Conservation (phyloP, 371 early-diverging fungal species). For the Coelomomyces lativittatus region DNA sequence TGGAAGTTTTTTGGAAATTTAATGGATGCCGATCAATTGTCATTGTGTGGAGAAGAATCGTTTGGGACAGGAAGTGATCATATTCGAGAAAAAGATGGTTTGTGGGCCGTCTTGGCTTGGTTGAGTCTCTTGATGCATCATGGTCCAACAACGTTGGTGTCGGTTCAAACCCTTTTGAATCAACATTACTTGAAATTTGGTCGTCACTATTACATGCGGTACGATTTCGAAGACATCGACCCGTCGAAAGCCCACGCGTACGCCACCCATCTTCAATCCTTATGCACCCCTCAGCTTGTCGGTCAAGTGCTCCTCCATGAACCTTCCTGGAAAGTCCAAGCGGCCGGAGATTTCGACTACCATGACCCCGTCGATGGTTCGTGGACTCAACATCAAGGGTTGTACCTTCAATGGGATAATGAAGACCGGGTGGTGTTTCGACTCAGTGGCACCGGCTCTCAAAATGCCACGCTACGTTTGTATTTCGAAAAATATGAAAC, state of each 20-base stretch:
- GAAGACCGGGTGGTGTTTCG: constrained; percentile 80
- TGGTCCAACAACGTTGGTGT: constrained; percentile 12
- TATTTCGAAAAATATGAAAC: constrained; percentile 79
- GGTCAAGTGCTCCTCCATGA: constrained; percentile 32
- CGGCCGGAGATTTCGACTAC: constrained; percentile 77
- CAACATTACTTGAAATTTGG: constrained; percentile 67
- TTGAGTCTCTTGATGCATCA: constrained; percentile 69
- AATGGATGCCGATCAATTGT: constrained; percentile 87
- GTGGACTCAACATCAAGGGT: constrained; percentile 24
- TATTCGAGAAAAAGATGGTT: constrained; percentile 93
- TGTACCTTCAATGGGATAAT: constrained; percentile 74
- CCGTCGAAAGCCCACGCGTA: constrained; percentile 56
- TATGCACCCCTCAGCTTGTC: constrained; percentile 7
- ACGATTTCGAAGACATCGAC: constrained; percentile 92
- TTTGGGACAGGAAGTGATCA: constrained; percentile 96
- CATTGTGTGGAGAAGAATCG: constrained; percentile 91
- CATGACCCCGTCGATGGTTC: constrained; percentile 74
- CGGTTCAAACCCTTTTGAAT: constrained; percentile 57
- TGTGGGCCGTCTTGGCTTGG: constrained; percentile 92
- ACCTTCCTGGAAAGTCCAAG: constrained; percentile 45
- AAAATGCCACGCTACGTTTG: constrained; percentile 86
- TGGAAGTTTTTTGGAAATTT: constrained; percentile 97
- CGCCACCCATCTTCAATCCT: constrained; percentile 47
- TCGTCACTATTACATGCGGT: constrained; percentile 89
- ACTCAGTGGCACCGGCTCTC: constrained; percentile 81